Percentiles rank a stretch among this genome's conserved stretches.
Evolutionary conservation across 2,329 filamentous ascomycete species (phyloP).

Genomic region (Talaromyces sp.): DNA sequence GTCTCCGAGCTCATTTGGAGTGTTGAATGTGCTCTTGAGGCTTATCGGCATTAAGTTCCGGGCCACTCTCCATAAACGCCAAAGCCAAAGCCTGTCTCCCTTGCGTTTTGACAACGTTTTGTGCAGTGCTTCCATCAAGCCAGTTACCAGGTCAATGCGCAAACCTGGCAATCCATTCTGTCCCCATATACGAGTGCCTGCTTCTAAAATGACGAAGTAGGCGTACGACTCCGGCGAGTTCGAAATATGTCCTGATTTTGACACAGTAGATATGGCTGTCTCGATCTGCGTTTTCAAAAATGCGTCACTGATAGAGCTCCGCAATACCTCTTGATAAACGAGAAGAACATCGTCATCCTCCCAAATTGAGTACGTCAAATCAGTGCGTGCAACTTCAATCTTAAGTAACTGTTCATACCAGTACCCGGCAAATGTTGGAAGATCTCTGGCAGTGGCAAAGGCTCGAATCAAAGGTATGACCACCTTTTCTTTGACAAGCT

Average conservation of each 20-base stretch:
- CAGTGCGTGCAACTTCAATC: constrained; percentile 32
- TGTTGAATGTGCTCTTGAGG: constrained; percentile 23
- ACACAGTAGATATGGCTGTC: constrained; percentile 29
- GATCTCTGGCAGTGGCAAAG: constrained; percentile 40
- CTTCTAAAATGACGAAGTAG: constrained; percentile 36
- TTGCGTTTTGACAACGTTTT: constrained; percentile 31
- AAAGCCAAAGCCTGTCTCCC: constrained; percentile 35
- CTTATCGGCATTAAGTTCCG: constrained; percentile 33
- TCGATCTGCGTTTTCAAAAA: constrained; percentile 31
- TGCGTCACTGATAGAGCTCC: constrained; percentile 29
- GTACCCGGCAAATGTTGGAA: constrained; percentile 37
- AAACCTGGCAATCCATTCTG: constrained; percentile 23
- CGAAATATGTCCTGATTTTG: constrained; percentile 28
- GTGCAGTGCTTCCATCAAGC: constrained; percentile 27
- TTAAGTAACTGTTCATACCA: constrained; percentile 41
- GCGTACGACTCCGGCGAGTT: constrained; percentile 31
- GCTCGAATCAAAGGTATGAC: constrained; percentile 40
- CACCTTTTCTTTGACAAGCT: constrained; percentile 36
- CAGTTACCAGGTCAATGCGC: constrained; percentile 24
- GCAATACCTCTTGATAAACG: constrained; percentile 33
- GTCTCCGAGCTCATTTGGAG: constrained; percentile 22
- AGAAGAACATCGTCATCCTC: constrained; percentile 44
- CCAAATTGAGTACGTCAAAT: constrained; percentile 38
- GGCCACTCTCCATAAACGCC: constrained; percentile 40
- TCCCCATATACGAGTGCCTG: constrained; percentile 29